phyloP scores from a whole-genome alignment of 306 rosid genomes.

The Fagus sylvatica region DNA sequence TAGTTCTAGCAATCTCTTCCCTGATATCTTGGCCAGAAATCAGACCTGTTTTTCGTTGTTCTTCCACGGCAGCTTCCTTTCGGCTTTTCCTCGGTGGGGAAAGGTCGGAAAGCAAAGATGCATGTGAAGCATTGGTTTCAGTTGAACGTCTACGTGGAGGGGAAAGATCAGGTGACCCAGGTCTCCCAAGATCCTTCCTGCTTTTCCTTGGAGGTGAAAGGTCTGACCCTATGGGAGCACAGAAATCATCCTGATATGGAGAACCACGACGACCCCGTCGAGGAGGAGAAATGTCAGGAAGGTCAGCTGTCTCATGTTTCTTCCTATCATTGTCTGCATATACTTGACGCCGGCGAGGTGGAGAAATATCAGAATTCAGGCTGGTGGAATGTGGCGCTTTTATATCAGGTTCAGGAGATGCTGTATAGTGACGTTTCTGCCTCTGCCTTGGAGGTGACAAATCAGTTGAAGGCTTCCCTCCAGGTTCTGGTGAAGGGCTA shows the following conservation, averaged over 20 bases:
- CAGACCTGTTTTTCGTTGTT: conserved; percentile 60
- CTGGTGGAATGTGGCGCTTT: not conserved
- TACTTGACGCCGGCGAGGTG: conserved; percentile 29
- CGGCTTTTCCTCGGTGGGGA: conserved; percentile 69
- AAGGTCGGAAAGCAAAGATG: conserved; percentile 44
- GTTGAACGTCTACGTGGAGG: conserved; percentile 17
- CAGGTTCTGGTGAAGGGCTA: conserved; percentile 61
- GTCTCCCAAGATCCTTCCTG: conserved; percentile 35
- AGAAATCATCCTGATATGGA: conserved; percentile 33
- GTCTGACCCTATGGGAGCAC: conserved; percentile 38
- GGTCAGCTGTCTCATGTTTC: not conserved
- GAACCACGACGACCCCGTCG: conserved; percentile 40
- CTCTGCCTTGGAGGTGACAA: conserved; percentile 50
- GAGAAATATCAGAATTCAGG: conserved; percentile 36
- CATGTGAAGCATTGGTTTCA: conserved; percentile 31
- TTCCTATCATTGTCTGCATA: conserved; percentile 16
- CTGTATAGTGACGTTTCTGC: conserved; percentile 23
- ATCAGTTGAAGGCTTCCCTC: conserved; percentile 41
- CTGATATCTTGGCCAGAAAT: conserved; percentile 73
- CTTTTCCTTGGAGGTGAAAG: conserved; percentile 73
- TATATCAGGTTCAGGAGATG: conserved; percentile 21
- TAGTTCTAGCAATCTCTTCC: conserved; percentile 68
- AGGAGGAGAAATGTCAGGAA: conserved; percentile 54
- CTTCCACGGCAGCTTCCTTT: conserved; percentile 43
- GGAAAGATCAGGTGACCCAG: conserved; percentile 28